Base-by-base conservation (phyloP, 2,329 filamentous ascomycete genomes). In the Fusarium guadeloupense region DNA sequence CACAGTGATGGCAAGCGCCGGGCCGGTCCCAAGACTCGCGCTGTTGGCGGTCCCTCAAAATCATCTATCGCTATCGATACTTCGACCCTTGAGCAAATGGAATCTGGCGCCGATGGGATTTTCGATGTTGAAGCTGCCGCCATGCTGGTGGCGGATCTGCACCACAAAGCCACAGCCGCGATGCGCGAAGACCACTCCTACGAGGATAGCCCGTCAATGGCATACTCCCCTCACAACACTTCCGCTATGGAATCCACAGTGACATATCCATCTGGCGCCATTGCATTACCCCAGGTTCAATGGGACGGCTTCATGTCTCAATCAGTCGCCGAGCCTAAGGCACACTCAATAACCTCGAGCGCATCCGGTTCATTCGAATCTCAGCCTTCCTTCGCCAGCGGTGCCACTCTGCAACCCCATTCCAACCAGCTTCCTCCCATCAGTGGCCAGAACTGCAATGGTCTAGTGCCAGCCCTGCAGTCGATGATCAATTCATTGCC, bases 111-210 rank as follows among this genome's bases (percentile, higher is more conserved):
- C 75, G 94, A 97, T 76, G 90, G 89, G 75, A 90, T 94, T 78
- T 93, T 97, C 73, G 95, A 97, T 76, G 90, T 97, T 72, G 94
- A 99, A 83, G 93, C 94, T 70, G 95, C 95, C 69, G 95, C 95
- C 69, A 97, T 98, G 92, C 87, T 99, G 76, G 96, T 99, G 81
- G 95, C 94, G 74, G 93, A 98, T 80, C 90, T 98, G 74, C 94
- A 97, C 80, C 93, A 97, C 82, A 97, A 97, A 82, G 93, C 84
- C 71, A 94, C 93, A 37, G 82, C 83, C 28, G 87, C 87, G 70
- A 92, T 87, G 77, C 84, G 85, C 57, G 83, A 81, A 65, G 81
- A 80, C 60, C 81, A 80, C 67, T 80, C 83, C 43, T 88, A 82
- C 70, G 85, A 86, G 62, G 78, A 81, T 61, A 81, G 77, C 73